Base-by-base conservation (phyloP, 805 yeast genomes). In the Cyberlindnera maritima region DNA sequence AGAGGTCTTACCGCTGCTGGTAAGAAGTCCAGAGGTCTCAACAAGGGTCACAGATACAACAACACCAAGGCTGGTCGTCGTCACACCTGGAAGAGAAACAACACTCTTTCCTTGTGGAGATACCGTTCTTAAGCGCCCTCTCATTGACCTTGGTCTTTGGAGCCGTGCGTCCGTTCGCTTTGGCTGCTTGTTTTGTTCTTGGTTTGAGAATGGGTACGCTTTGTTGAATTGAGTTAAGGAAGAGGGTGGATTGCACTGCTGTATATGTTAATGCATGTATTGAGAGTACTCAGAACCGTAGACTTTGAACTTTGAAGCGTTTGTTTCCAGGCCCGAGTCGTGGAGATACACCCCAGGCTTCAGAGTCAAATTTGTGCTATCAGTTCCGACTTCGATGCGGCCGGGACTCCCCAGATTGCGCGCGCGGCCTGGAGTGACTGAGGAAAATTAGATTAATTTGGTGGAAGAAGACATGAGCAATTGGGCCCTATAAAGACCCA, bases 31-130 rank as follows among this genome's bases (percentile, higher is more conserved):
- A 88, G 99, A 85, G 99, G 99, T 88, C 89, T 94, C 85, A 90
- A 91, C 96, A 94, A 92, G 88, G 99, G 99, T 76, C 99, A 94
- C 92, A 80, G 81, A 76, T 94, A 69, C 97, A 82, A 85, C 97
- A 90, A 92, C 85, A 92, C 98, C 83, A 75, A 77, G 68, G 90
- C 96, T 68, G 99, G 99, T 74, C 90, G 97, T 80, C 88, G 96
- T 77, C 95, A 92, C 89, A 94, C 92, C 80, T 92, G 99, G 99
- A 94, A 92, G 89, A 88, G 82, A 76, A 90, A 92, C 82, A 94
- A 92, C 94, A 94, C 99, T 67, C 83, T 92, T 72, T 86, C 96
- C 65, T 79, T 92, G 79, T 92, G 99, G 99, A 88, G 99, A 86
- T 92, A 92, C 97, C 90, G 99, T 52, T 52, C 52, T 48, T 48